These are phyloP conservation scores for Phytophthora fragariae DNA, from an alignment of 352 stramenopile genomes.

Conservation along the genomic window DNA sequence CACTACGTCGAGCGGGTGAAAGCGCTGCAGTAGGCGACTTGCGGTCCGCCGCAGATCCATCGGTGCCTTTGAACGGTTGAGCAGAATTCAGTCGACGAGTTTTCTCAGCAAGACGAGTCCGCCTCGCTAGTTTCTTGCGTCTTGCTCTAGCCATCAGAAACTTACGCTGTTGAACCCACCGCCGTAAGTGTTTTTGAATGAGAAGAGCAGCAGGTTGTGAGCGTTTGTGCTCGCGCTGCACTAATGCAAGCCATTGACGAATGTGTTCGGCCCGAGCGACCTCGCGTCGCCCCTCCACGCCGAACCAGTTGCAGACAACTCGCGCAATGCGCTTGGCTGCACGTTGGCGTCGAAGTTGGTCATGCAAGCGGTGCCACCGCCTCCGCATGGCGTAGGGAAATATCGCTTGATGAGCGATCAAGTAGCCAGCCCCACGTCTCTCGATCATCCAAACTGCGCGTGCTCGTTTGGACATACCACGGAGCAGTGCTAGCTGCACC, in stretches of 20 bases:
- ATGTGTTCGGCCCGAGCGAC: slow-evolving; percentile 23
- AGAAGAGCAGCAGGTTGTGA: slow-evolving; percentile 31
- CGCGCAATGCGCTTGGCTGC: slow-evolving; percentile 26
- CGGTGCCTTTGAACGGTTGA: slow-evolving; percentile 1
- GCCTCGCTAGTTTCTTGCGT: slow-evolving; percentile 42
- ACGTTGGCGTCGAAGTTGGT: slow-evolving; percentile 30
- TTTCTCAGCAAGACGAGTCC: slow-evolving; percentile 42
- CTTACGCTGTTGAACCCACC: slow-evolving; percentile 59
- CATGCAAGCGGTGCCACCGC: slow-evolving; percentile 37
- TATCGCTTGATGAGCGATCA: slow-evolving; percentile 51
- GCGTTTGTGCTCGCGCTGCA: slow-evolving; percentile 34
- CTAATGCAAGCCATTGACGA: slow-evolving; percentile 35
- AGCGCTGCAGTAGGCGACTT: background rate
- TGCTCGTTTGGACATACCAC: slow-evolving; percentile 51
- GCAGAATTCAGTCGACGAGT: slow-evolving; percentile 5
- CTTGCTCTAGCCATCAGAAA: slow-evolving; percentile 41
- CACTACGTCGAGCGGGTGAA: slow-evolving; percentile 1
- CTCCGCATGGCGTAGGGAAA: slow-evolving; percentile 54
- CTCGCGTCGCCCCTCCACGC: slow-evolving; percentile 20
- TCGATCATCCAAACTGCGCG: slow-evolving; percentile 55
- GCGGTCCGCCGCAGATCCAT: background rate
- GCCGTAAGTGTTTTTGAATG: slow-evolving; percentile 59
- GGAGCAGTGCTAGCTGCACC: slow-evolving; percentile 42
- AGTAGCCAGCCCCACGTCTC: slow-evolving; percentile 50
- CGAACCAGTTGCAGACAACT: slow-evolving; percentile 33